Evolutionary conservation across 1,284 basidiomycete species (phyloP).

Genomic region (Bondarzewia mesenterica): DNA sequence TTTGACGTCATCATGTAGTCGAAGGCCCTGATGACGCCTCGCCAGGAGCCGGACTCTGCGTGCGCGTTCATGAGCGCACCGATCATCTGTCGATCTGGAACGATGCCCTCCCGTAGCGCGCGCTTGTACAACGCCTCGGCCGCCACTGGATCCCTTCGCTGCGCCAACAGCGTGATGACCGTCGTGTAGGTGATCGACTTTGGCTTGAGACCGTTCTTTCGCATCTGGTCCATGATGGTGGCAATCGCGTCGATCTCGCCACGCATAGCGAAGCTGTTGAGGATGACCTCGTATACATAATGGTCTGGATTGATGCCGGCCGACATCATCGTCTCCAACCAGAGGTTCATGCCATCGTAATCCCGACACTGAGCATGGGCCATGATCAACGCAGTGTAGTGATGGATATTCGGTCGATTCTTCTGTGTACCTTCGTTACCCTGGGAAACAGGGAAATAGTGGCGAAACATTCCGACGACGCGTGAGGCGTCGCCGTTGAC

Average conservation of each 20-base stretch:
- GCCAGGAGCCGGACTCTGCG: conserved; percentile 78
- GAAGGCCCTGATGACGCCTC: conserved; percentile 64
- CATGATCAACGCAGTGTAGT: conserved; percentile 52
- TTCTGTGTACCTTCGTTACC: not conserved
- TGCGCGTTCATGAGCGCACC: conserved; percentile 78
- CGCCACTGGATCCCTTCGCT: conserved; percentile 55
- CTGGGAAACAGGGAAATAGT: conserved; percentile 35
- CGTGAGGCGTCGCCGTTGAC: conserved; percentile 31
- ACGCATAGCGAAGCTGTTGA: conserved; percentile 51
- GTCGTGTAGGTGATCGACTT: conserved; percentile 57
- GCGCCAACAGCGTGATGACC: conserved; percentile 63
- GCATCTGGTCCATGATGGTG: conserved; percentile 59
- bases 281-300: conserved; percentile 52
- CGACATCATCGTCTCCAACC: conserved; percentile 47
- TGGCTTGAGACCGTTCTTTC: conserved; percentile 37
- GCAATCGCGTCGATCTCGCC: conserved; percentile 53
- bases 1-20: conserved; percentile 50
- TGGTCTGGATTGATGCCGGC: conserved; percentile 44
- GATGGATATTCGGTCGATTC: conserved; percentile 33
- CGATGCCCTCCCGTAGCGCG: conserved; percentile 52
- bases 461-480: conserved; percentile 43
- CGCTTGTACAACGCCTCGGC: conserved; percentile 65
- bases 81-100: conserved; percentile 59
- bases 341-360: conserved; percentile 42
- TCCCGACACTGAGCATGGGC: conserved; percentile 46